Conservation (phyloP, 768 basidiomycete species). For the Sutorius australiensis region DNA sequence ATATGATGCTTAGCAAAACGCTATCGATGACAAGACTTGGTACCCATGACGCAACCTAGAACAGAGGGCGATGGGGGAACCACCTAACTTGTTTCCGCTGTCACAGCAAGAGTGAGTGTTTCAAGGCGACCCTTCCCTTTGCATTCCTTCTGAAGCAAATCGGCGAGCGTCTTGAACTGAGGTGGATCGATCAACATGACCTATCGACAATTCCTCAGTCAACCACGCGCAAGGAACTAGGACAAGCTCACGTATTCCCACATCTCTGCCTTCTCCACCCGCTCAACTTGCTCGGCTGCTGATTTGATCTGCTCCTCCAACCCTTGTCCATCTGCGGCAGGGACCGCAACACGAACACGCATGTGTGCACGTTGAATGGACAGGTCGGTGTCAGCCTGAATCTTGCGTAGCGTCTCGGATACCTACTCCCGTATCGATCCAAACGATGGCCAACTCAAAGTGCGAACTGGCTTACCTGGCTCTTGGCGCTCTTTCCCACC, state of each 20-base stretch:
- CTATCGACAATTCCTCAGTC: conserved; percentile 40
- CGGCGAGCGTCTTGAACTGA: conserved; percentile 84
- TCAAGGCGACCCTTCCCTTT: conserved; percentile 87
- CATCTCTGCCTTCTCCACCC: conserved; percentile 69
- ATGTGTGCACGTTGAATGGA: conserved; percentile 93
- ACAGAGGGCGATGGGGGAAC: not conserved
- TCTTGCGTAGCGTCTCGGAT: conserved; percentile 79
- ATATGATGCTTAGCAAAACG: not conserved
- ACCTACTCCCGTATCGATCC: conserved; percentile 46
- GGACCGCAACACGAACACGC: conserved; percentile 82
- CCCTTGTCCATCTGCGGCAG: conserved; percentile 57
- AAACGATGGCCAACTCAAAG: not conserved
- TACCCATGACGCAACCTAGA: not conserved
- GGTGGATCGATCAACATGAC: conserved; percentile 90
- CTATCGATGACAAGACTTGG: not conserved
- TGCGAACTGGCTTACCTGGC: conserved; percentile 57
- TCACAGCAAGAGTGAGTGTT: conserved; percentile 71
- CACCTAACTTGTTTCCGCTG: conserved; percentile 34
- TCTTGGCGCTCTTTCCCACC: conserved; percentile 86
- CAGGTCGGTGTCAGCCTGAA: conserved; percentile 80
- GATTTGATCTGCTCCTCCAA: conserved; percentile 69
- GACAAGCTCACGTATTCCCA: conserved; percentile 77
- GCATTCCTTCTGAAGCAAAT: conserved; percentile 85
- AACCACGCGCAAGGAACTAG: not conserved
- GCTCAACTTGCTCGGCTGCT: conserved; percentile 79